phyloP scores from a whole-genome alignment of 192 early-diverging fungal genomes.

The Backusella macrospora region DNA sequence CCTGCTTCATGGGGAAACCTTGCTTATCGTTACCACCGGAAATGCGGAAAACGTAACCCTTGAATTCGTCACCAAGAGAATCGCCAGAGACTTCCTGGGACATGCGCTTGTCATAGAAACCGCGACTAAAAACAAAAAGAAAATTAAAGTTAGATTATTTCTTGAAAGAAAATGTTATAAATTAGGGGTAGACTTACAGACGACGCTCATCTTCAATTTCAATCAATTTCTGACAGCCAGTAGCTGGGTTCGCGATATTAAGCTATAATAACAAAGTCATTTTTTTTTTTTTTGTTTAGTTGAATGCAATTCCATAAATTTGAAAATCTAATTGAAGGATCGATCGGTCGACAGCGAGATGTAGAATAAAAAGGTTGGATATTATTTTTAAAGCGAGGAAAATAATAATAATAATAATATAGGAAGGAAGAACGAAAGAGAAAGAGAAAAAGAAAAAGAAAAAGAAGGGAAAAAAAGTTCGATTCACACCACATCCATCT shows the following conservation, averaged over 20 bases:
- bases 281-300: background rate
- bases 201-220: constrained; percentile 97
- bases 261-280: constrained; percentile 57
- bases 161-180: background rate
- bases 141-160: background rate
- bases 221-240: constrained; percentile 97
- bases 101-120: constrained; percentile 99
- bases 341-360: background rate
- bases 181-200: constrained; percentile 57
- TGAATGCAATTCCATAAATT: background rate
- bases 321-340: background rate
- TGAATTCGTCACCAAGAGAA: constrained; percentile 98
- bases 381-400: background rate
- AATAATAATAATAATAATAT: too few species aligned
- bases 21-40: constrained; percentile 99
- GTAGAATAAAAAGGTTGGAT: background rate
- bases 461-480: background rate
- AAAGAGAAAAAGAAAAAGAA: too few species aligned
- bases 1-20: constrained; percentile 99
- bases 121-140: constrained; percentile 61
- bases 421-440: too few species aligned
- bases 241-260: constrained; percentile 98
- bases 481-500: background rate
- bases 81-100: constrained; percentile 94
- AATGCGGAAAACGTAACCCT: constrained; percentile 99